phyloP scores from a whole-genome alignment of 2,329 filamentous ascomycete genomes.

The Colletotrichum musae region DNA sequence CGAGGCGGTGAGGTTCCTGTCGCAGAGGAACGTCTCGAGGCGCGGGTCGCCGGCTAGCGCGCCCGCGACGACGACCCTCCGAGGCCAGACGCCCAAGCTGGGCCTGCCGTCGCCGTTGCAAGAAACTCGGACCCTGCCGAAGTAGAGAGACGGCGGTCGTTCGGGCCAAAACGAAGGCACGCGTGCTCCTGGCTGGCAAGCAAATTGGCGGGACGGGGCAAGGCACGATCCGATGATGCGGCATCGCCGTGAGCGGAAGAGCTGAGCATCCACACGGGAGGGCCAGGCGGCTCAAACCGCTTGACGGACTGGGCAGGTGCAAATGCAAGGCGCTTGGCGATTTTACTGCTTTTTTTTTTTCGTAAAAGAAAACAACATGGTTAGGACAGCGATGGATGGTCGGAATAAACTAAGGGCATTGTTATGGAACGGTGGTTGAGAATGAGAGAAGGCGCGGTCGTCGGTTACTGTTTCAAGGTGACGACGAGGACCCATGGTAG shows the following conservation, averaged over 20 bases:
- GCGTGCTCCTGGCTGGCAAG: neutral
- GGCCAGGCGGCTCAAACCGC: no score
- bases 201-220: neutral
- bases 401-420: neutral
- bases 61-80: slow-evolving; percentile 31
- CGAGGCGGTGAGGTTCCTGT: slow-evolving; percentile 60
- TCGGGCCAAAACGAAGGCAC: neutral
- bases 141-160: neutral
- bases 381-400: neutral
- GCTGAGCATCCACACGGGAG: no score
- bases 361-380: neutral
- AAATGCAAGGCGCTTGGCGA: neutral
- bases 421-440: neutral
- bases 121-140: slow-evolving; percentile 16
- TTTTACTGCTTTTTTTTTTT: neutral
- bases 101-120: slow-evolving; percentile 28
- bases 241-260: no score
- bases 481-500: no score
- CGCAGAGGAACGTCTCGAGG: slow-evolving; percentile 32
- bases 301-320: no score
- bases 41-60: slow-evolving; percentile 41
- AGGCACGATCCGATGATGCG: no score
- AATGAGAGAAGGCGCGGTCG: no score
- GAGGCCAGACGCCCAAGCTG: slow-evolving; percentile 28
- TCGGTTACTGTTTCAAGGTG: no score